Percentiles rank a stretch among this genome's conserved stretches.
Conservation (phyloP, 2,329 filamentous ascomycete species). For the Trichoderma oligosporum region DNA sequence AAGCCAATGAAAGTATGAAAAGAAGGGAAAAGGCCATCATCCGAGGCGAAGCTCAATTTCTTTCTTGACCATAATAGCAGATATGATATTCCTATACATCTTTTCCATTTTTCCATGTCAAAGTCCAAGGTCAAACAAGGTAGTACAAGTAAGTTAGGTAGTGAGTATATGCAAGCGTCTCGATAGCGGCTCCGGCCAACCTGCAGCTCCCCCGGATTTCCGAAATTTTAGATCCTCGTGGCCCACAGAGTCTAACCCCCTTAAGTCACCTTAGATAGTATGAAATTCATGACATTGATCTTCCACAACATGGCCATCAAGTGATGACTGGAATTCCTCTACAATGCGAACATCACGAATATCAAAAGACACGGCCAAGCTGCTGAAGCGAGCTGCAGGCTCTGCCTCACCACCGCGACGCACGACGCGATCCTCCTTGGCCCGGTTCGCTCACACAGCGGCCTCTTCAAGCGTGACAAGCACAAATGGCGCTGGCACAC, state of each 20-base stretch:
- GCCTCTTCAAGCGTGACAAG: slow-evolving; percentile 23
- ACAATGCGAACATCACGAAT: slow-evolving; percentile 56
- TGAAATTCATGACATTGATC: neutral
- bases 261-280: neutral
- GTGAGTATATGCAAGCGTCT: neutral
- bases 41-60: neutral
- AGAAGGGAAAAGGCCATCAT: too few relatives aligned
- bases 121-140: neutral
- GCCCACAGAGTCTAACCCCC: neutral
- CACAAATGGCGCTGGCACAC: neutral
- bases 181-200: neutral
- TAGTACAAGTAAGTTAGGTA: too few relatives aligned
- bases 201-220: neutral
- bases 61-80: neutral
- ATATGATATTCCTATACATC: neutral
- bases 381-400: slow-evolving; percentile 41
- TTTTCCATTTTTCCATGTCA: neutral
- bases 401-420: slow-evolving; percentile 38
- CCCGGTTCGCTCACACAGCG: slow-evolving; percentile 43
- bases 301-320: slow-evolving; percentile 14
- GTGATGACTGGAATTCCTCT: neutral
- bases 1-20: too few relatives aligned
- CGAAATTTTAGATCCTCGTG: neutral
- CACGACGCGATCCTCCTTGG: slow-evolving; percentile 45
- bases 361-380: slow-evolving; percentile 55